phyloP scores from a whole-genome alignment of 2,329 filamentous ascomycete species.

The Fusarium illudens region DNA sequence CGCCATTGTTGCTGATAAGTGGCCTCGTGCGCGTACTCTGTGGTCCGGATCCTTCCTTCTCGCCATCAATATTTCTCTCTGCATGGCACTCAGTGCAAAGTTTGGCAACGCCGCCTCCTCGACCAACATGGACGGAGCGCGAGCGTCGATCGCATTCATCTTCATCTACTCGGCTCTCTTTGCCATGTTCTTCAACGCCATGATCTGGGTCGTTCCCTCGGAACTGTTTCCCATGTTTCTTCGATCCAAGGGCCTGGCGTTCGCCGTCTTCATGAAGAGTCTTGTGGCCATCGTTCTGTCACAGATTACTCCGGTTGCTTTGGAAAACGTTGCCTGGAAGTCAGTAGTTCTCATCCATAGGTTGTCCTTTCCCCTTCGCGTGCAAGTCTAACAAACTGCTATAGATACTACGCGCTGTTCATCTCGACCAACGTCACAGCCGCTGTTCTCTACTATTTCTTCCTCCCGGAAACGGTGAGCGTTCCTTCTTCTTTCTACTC shows the following conservation, averaged over 20 bases:
- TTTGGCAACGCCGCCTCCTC: slow-evolving; percentile 22
- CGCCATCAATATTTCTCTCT: slow-evolving; percentile 36
- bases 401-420: background rate
- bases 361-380: background rate
- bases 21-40: slow-evolving; percentile 35
- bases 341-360: background rate
- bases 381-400: background rate
- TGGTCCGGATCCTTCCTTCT: slow-evolving; percentile 32
- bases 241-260: slow-evolving; percentile 25
- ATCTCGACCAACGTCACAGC: background rate
- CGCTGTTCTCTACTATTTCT: background rate
- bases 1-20: slow-evolving; percentile 41
- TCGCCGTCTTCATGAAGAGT: slow-evolving; percentile 40
- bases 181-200: slow-evolving; percentile 47
- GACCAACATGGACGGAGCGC: slow-evolving; percentile 29
- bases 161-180: slow-evolving; percentile 44
- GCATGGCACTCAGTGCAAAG: slow-evolving; percentile 39
- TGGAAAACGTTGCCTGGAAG: slow-evolving; percentile 3
- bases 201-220: slow-evolving; percentile 42
- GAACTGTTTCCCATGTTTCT: slow-evolving; percentile 42
- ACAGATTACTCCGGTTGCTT: slow-evolving; percentile 40
- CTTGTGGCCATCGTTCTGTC: slow-evolving; percentile 44
- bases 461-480: background rate
- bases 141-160: slow-evolving; percentile 43
- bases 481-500: background rate